Conservation (phyloP, 2,329 filamentous ascomycete species). For the Microcera coccophila region DNA sequence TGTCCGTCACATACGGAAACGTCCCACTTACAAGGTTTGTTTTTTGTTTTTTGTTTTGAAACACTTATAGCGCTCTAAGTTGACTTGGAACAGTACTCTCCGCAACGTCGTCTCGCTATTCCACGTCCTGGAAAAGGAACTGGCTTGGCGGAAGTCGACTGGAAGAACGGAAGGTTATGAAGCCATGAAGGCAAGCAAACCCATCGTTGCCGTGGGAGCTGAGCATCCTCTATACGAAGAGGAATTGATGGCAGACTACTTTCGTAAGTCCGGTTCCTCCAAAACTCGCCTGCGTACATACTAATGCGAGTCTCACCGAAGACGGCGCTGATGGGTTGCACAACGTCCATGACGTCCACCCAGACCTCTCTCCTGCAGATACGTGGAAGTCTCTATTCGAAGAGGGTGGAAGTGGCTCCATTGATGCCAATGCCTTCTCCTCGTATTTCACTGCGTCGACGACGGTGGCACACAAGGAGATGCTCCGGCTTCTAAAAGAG, state of each 20-base stretch:
- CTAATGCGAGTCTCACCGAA: too few species aligned
- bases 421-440: conserved; percentile 45
- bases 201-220: conserved; percentile 81
- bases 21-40: conserved; percentile 74
- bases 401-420: conserved; percentile 28
- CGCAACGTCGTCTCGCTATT: conserved; percentile 88
- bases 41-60: neutral
- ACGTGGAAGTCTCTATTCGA: conserved; percentile 68
- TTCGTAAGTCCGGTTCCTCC: conserved; percentile 59
- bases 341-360: conserved; percentile 69
- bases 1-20: conserved; percentile 93
- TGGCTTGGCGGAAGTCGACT: conserved; percentile 71
- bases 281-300: too few species aligned
- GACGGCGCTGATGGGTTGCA: conserved; percentile 75
- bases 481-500: conserved; percentile 77
- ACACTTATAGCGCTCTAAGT: neutral
- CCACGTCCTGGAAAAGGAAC: conserved; percentile 85
- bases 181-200: conserved; percentile 67
- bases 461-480: conserved; percentile 73
- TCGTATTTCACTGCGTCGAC: conserved; percentile 72
- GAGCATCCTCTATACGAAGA: conserved; percentile 82
- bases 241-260: conserved; percentile 76
- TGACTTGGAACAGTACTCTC: conserved; percentile 58
- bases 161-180: conserved; percentile 69
- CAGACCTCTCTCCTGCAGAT: conserved; percentile 69